Percentiles rank a stretch among this genome's conserved stretches.
phyloP scores from a whole-genome alignment of 2,329 filamentous ascomycete genomes.

The Fusarium citri region DNA sequence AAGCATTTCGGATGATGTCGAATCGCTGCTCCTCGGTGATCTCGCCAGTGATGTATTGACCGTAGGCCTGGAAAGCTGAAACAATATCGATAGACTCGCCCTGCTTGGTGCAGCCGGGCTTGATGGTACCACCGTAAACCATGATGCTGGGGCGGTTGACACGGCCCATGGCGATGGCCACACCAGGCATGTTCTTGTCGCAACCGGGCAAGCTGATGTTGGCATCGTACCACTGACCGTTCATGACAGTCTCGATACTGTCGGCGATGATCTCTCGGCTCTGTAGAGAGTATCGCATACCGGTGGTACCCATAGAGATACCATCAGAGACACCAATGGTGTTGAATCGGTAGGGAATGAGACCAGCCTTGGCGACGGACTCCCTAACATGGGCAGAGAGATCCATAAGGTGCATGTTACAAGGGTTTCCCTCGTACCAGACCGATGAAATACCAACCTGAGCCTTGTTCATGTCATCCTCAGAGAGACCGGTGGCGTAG shows the following conservation, averaged over 20 bases:
- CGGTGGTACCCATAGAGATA: slow-evolving; percentile 97
- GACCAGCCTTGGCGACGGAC: slow-evolving; percentile 74
- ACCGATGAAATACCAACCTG: slow-evolving; percentile 98
- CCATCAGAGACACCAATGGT: slow-evolving; percentile 97
- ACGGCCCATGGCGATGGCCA: slow-evolving; percentile 92
- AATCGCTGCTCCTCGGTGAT: slow-evolving; percentile 92
- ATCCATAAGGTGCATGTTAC: slow-evolving; percentile 98
- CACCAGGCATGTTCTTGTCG: slow-evolving; percentile 99
- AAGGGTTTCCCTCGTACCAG: slow-evolving; percentile 98
- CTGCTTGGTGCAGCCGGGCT: slow-evolving; percentile 83
- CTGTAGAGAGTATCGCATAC: slow-evolving; percentile 96
- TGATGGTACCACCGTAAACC: slow-evolving; percentile 97
- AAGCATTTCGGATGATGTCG: slow-evolving; percentile 94
- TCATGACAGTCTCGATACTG: slow-evolving; percentile 98
- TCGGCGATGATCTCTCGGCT: slow-evolving; percentile 97
- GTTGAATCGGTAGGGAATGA: slow-evolving; percentile 98
- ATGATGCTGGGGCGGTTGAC: slow-evolving; percentile 95
- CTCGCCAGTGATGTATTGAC: slow-evolving; percentile 90
- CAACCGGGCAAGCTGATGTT: slow-evolving; percentile 97
- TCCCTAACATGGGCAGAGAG: slow-evolving; percentile 80
- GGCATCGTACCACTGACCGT: slow-evolving; percentile 97
- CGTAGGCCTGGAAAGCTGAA: slow-evolving; percentile 97
- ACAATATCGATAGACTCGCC: slow-evolving; percentile 91
- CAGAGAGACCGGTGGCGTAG: slow-evolving; percentile 89
- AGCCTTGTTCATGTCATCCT: slow-evolving; percentile 92